Base-by-base conservation (phyloP, 2,329 filamentous ascomycete species). In the Polytolypa hystricis region DNA sequence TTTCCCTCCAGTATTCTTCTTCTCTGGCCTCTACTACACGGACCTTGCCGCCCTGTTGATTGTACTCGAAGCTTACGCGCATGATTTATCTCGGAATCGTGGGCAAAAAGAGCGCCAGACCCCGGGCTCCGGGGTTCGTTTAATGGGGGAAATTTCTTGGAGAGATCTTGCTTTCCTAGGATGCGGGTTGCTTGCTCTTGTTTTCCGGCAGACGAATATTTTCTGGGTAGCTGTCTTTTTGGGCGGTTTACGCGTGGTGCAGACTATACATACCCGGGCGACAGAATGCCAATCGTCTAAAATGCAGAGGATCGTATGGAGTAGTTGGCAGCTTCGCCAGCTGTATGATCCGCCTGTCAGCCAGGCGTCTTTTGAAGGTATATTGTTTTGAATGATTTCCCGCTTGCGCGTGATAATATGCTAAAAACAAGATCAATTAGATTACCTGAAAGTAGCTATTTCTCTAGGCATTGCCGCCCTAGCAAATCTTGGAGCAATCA, bases 1-100 rank as follows among this genome's bases (percentile, higher is more conserved):
- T 0, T 95, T 96, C 43, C 91, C 91, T 0, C 75, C 87, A 0
- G 58, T 98, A 1, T 95, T 94, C 68, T 98, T 98, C 70, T 98
- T 98, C 60, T 91, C 85, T 0, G 86, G 77, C 0, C 66, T 98
- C 5, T 98, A 93, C 58, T 98, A 98, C 57, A 98, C 91, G 0
- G 91, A 98, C 57, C 73, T 95, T 2, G 69, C 83, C 34, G 93
- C 89, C 0, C 83, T 86, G 0, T 66, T 83, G 5, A 70, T 77
- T 1, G 84, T 95, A 0, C 62, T 95, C 6, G 55, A 76, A 2
- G 74, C 77, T 1, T 91, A 87, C 52, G 64, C 71, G 28, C 60
- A 59, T 47, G 63, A 66, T 33, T 47, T 70, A 18, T 53, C 62
- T 35, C 60, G 56, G 31, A 48, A 47, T 16, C 41, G 42, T 28